Evolutionary conservation across 2,329 filamentous ascomycete species (phyloP), one percentile per base, ranked within the genome.

Genomic region (Aspergillus sp.): DNA sequence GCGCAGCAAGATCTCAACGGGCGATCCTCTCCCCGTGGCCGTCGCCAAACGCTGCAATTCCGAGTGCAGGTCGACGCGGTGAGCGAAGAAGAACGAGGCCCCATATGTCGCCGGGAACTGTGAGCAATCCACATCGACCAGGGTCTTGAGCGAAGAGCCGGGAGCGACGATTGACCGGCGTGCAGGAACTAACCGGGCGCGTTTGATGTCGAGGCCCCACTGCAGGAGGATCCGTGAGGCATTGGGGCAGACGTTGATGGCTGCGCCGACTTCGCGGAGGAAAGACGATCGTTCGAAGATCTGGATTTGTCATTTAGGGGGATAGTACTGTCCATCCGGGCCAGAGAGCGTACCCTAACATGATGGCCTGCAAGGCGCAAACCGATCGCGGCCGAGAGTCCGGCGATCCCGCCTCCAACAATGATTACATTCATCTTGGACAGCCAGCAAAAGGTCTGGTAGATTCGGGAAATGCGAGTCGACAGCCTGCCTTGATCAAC

Each of bases 211-310:
- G 47, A 74, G 72, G 0, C 70, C 71, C 67, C 69, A 69, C 25
- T 64, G 48, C 43, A 61, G 53, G 31, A 73, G 64, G 41, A 72
- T 64, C 19, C 63, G 64, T 6, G 59, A 60, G 22, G 67, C 72
- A 57, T 74, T 74, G 1, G 71, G 71, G 13, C 65, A 60, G 43
- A 74, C 62, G n/a, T 67, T 60, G 25, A 74, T 64, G 11, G 71
- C 72, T 3, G 72, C 72, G 22, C 72, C 71, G 30, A 72, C 67
- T 63, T 74, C 71, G 31, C 43, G 54, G 28, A 57, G 53, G 22
- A 61, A 61, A 5, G 54, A 60, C 2, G 58, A 60, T 4, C 51
- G 51, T 43, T 60, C 58, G n/a, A 60, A 60, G 50, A 52, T 7
- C 50, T 52, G 50, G 30, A 38, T 17, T 31, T 19, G 25, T 34